Base-by-base conservation (phyloP, 2,329 filamentous ascomycete genomes). In the Colletotrichum sp. region DNA sequence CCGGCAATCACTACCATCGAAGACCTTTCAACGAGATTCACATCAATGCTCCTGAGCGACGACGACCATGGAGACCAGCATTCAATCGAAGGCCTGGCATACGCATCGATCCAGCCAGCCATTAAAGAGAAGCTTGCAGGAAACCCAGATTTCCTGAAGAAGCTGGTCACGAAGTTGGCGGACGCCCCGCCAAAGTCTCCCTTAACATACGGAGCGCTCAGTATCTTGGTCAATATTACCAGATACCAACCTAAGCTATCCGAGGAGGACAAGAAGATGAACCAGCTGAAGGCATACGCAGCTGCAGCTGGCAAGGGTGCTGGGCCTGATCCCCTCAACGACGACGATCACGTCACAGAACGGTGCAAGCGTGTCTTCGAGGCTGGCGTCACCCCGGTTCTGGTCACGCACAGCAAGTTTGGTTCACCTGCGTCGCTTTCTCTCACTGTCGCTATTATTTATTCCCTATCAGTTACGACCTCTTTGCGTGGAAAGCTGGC, bases 211-310 rank as follows among this genome's bases (percentile, higher is more conserved):
- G 96, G 96, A 62, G 94, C 92, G 21, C 87, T 99, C 54, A 98
- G 94, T 80, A 93, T 98, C 69, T 90, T 98, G 76, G 87, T 91
- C 69, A 98, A 98, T 80, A 86, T 99, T 66, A 98, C 95, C 16
- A 88, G 90, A 34, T 98, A 98, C 81, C 89, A 91, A 54, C 95
- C 95, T 8, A 87, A 87, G 9, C 87, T 96, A 54, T 93, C 95
- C 0, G 96, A 98, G 76, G 97, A 99, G 83, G 93, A 98, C 79
- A 97, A 96, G 85, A 95, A 94, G 80, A 95, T 99, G 86, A 90
- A 90, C 8, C 94, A 99, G 81, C 89, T 99, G 58, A 98, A 98
- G 86, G 95, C 95, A 3, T 99, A 98, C 79, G 97, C 97, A 16
- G 95, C 98, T 80, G 94, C 95, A 1, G 92, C 92, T 7, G 95